Conservation (phyloP, 345 rosid species). For the Arabidopsis suecica region DNA sequence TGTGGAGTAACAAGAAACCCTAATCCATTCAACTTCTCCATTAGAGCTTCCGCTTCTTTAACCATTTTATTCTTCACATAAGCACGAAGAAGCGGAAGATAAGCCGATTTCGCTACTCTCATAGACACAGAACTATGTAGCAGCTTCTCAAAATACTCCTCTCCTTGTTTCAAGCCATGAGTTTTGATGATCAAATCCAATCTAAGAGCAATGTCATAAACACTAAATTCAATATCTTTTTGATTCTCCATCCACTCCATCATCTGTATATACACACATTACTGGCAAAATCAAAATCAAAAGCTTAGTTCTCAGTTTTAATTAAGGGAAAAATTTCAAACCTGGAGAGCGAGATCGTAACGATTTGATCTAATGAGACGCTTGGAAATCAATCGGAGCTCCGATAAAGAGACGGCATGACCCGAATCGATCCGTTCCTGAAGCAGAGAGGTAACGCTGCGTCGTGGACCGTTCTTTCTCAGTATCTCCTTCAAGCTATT, state of each 20-base stretch:
- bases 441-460: conserved; percentile 45
- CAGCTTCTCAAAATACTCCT: conserved; percentile 47
- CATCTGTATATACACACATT: conserved; percentile 41
- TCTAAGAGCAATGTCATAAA: conserved; percentile 47
- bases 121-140: conserved; percentile 31
- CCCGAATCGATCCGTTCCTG: conserved; percentile 52
- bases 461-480: conserved; percentile 44
- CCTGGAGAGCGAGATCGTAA: conserved; percentile 62
- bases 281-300: neutral
- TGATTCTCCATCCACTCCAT: conserved; percentile 60
- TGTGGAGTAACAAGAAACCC: conserved; percentile 64
- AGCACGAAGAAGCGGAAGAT: conserved; percentile 55
- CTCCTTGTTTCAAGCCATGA: conserved; percentile 51
- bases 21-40: conserved; percentile 51
- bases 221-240: conserved; percentile 38
- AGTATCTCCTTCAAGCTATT: conserved; percentile 45
- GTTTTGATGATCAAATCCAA: conserved; percentile 55
- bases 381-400: conserved; percentile 52
- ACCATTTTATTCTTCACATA: conserved; percentile 53
- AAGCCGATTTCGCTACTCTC: conserved; percentile 50
- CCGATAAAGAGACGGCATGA: conserved; percentile 44
- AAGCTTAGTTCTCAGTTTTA: neutral
- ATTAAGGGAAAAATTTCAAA: conserved; percentile 17
- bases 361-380: conserved; percentile 51
- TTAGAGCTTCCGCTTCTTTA: conserved; percentile 57